Conservation (phyloP, 139 green algal species). For the Coelastrella sp. region DNA sequence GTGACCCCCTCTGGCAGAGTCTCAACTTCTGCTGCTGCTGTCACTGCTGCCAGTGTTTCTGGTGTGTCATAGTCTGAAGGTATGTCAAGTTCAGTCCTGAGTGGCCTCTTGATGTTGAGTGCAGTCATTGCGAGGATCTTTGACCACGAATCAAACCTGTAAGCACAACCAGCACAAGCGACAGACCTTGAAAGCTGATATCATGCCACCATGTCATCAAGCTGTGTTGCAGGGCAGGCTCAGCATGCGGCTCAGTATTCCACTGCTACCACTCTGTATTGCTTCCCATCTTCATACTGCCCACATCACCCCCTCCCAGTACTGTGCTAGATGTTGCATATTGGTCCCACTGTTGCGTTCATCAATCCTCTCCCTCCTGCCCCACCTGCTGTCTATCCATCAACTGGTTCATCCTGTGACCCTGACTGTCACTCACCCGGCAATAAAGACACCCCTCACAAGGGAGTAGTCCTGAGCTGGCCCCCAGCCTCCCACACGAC, state of each 20-base stretch:
- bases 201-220: too few relatives aligned
- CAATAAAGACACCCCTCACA: slow-evolving; percentile 35
- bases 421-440: slow-evolving; percentile 8
- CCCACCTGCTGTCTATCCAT: not conserved
- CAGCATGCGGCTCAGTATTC: not conserved
- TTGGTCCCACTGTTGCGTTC: too few relatives aligned
- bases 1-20: not conserved
- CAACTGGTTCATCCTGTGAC: not conserved
- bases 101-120: slow-evolving; percentile 19
- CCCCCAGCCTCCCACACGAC: not conserved
- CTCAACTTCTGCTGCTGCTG: too few relatives aligned
- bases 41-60: not conserved
- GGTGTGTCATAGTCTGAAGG: slow-evolving; percentile 41
- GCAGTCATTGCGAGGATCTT: not conserved
- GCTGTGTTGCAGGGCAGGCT: not conserved
- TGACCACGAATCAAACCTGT: slow-evolving; percentile 1
- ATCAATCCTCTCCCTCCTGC: not conserved
- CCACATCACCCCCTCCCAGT: not conserved
- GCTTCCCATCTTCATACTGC: not conserved
- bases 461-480: slow-evolving; percentile 29
- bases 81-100: slow-evolving; percentile 47
- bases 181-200: too few relatives aligned
- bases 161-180: too few relatives aligned
- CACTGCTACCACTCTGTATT: not conserved
- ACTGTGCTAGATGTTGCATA: not conserved